Evolutionary conservation across 2,329 filamentous ascomycete genomes (phyloP).

Genomic region (Macrophomina phaseolina): DNA sequence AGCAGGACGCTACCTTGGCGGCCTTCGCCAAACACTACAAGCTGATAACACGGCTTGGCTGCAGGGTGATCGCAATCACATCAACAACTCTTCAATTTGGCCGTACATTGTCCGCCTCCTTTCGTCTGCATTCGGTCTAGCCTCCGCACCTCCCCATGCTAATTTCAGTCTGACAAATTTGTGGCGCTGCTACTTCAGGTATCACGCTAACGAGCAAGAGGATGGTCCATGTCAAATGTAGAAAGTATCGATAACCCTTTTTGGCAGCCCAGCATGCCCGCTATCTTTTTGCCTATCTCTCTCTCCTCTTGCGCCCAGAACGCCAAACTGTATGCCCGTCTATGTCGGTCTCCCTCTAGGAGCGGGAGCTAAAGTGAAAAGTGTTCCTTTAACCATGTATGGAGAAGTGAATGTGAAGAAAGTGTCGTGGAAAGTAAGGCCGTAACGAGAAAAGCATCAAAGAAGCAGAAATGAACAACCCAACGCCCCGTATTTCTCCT

Average conservation of each 20-base stretch:
- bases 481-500: background rate
- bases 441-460: background rate
- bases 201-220: background rate
- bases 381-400: background rate
- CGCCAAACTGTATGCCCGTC: too few relatives aligned
- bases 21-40: slow-evolving; percentile 16
- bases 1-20: slow-evolving; percentile 10
- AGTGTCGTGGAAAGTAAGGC: background rate
- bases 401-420: slow-evolving; percentile 12
- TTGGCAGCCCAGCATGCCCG: background rate
- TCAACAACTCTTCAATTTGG: background rate
- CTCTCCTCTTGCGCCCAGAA: too few relatives aligned
- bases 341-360: background rate
- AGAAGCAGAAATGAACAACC: background rate
- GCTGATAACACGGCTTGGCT: slow-evolving; percentile 13
- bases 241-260: slow-evolving; percentile 13
- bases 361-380: background rate
- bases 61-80: slow-evolving; percentile 1
- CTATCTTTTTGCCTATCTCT: background rate
- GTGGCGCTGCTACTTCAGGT: slow-evolving; percentile 9
- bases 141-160: background rate
- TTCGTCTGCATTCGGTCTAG: background rate
- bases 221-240: background rate
- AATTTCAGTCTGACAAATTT: background rate
- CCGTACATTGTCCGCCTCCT: background rate